A percentile compares a stretch with the other conserved stretches of the same genome.
Evolutionary conservation across 1,139 yeast genomes (phyloP).

Genomic region (Debaryomyces singareniensis): DNA sequence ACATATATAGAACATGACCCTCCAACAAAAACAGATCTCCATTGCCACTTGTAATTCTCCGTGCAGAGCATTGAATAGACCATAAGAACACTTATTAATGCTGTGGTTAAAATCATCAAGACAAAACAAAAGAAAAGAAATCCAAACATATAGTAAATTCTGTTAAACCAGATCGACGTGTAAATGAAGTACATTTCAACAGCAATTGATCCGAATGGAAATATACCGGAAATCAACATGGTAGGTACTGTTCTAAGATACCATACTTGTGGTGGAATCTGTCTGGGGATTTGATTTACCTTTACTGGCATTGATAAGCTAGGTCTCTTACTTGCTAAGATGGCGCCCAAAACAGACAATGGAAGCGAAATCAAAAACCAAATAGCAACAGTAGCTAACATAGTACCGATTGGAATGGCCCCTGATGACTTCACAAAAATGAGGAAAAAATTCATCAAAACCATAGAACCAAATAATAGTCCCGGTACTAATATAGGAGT

Average conservation of each 20-base stretch:
- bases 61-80: slow-evolving; percentile 81
- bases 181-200: slow-evolving; percentile 88
- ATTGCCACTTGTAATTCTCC: slow-evolving; percentile 96
- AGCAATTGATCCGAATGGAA: slow-evolving; percentile 93
- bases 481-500: slow-evolving; percentile 89
- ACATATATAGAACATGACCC: slow-evolving; percentile 88
- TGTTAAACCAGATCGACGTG: slow-evolving; percentile 90
- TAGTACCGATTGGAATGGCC: slow-evolving; percentile 89
- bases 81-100: slow-evolving; percentile 73
- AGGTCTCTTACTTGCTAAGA: slow-evolving; percentile 65
- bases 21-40: slow-evolving; percentile 85
- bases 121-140: slow-evolving; percentile 84
- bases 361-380: slow-evolving; percentile 91
- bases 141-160: slow-evolving; percentile 95
- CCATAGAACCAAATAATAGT: slow-evolving; percentile 52
- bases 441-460: slow-evolving; percentile 76
- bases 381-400: slow-evolving; percentile 70
- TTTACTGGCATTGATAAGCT: slow-evolving; percentile 67
- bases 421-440: slow-evolving; percentile 80
- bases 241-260: slow-evolving; percentile 65
- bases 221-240: slow-evolving; percentile 74
- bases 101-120: slow-evolving; percentile 76
- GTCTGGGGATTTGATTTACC: slow-evolving; percentile 92
- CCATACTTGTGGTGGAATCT: slow-evolving; percentile 88
- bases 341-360: slow-evolving; percentile 71